Evolutionary conservation across 176 grass and related monocot species (phyloP).

Genomic region (Ananas comosus): DNA sequence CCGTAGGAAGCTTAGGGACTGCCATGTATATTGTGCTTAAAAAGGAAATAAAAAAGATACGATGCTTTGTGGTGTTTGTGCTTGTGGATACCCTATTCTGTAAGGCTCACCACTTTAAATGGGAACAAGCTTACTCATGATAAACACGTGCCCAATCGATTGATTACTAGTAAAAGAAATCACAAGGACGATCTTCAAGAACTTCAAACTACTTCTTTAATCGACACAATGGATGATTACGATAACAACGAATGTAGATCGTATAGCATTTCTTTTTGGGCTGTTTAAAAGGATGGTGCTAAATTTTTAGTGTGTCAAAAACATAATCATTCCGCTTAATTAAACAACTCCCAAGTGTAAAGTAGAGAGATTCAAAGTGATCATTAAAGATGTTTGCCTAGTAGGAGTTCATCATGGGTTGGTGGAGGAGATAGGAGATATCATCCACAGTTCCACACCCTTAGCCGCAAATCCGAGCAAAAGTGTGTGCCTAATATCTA

Average conservation of each 20-base stretch:
- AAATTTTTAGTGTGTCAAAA: too few species aligned
- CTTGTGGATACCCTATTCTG: not conserved
- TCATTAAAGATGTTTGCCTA: slow-evolving; percentile 46
- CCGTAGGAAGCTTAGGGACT: too few species aligned
- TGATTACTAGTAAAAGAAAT: slow-evolving; percentile 25
- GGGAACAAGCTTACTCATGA: slow-evolving; percentile 13
- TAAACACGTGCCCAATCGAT: slow-evolving; percentile 22
- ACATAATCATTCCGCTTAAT: too few species aligned
- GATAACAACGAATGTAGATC: not conserved
- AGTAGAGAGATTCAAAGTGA: slow-evolving; percentile 34
- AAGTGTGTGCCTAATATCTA: not conserved
- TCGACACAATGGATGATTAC: not conserved
- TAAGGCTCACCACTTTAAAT: not conserved
- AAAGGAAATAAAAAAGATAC: not conserved
- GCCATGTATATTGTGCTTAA: too few species aligned
- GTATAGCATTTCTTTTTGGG: slow-evolving; percentile 20
- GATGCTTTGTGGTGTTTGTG: not conserved
- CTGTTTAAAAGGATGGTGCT: too few species aligned
- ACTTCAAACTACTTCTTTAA: slow-evolving; percentile 28
- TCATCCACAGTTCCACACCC: slow-evolving; percentile 32
- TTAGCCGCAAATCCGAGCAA: slow-evolving; percentile 27
- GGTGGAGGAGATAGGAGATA: slow-evolving; percentile 35
- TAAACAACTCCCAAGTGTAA: slow-evolving; percentile 29
- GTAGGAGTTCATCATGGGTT: slow-evolving; percentile 36
- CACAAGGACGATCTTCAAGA: slow-evolving; percentile 32